phyloP scores from a whole-genome alignment of 768 basidiomycete species.

The Mycena rebaudengoi region DNA sequence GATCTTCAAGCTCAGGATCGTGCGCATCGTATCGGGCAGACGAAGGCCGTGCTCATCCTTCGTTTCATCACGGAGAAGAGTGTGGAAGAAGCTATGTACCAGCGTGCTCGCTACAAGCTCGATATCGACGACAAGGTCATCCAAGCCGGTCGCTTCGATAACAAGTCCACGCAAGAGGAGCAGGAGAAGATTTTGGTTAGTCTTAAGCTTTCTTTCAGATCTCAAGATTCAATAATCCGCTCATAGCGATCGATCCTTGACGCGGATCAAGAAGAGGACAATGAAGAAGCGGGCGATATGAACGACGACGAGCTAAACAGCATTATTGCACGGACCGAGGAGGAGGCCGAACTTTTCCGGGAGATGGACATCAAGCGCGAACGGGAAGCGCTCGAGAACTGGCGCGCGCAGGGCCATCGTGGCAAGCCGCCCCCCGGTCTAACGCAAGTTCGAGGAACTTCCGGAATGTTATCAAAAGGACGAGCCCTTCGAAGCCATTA shows the following conservation, averaged over 20 bases:
- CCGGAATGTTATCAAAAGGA: conserved; percentile 91
- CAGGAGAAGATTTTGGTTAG: conserved; percentile 93
- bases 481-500: conserved; percentile 74
- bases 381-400: conserved; percentile 65
- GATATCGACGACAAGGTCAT: conserved; percentile 99
- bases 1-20: conserved; percentile 99
- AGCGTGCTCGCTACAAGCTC: conserved; percentile 93
- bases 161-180: conserved; percentile 97
- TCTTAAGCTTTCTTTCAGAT: neutral
- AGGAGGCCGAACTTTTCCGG: conserved; percentile 80
- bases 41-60: conserved; percentile 95
- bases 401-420: conserved; percentile 78
- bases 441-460: conserved; percentile 87
- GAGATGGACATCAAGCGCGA: conserved; percentile 86
- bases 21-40: conserved; percentile 99
- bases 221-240: conserved; percentile 20
- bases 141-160: conserved; percentile 98
- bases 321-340: conserved; percentile 85
- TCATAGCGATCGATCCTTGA: conserved; percentile 86
- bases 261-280: conserved; percentile 90
- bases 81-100: conserved; percentile 98
- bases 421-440: conserved; percentile 81
- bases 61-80: conserved; percentile 98
- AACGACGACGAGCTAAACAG: conserved; percentile 96
- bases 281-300: conserved; percentile 91